These are phyloP conservation scores for Puccinia hordei DNA, from an alignment of 1,284 basidiomycete species.

Conservation along the genomic window DNA sequence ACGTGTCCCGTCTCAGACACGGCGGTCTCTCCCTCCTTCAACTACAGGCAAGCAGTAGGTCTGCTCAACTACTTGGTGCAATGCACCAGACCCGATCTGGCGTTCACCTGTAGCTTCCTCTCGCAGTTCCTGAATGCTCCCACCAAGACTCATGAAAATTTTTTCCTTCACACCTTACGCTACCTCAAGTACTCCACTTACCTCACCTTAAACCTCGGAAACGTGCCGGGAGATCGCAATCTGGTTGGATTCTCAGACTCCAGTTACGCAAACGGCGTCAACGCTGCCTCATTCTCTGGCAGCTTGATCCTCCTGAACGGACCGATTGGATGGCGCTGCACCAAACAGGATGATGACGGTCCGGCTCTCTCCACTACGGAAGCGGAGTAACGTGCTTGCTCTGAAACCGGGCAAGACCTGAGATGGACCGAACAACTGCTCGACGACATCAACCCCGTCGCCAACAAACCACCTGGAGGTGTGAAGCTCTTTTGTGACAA, in stretches of 20 bases:
- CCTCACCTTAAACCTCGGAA: not conserved
- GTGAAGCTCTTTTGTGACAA: not conserved
- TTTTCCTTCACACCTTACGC: no score
- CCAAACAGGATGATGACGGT: slow-evolving; percentile 36
- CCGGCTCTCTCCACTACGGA: no score
- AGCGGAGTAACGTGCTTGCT: no score
- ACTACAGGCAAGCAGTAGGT: not conserved
- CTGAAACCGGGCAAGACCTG: not conserved
- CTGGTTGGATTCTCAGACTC: not conserved
- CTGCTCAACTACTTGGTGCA: no score
- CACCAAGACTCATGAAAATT: no score
- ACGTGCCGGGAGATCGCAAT: not conserved
- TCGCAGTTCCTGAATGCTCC: no score
- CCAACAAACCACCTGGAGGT: not conserved
- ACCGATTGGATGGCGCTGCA: slow-evolving; percentile 20
- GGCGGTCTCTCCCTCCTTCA: not conserved
- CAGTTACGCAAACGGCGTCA: no score
- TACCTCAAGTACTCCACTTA: not conserved
- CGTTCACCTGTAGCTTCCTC: no score
- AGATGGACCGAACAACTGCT: slow-evolving; percentile 9
- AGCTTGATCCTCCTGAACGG: not conserved
- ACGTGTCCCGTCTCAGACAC: not conserved
- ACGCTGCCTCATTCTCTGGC: not conserved
- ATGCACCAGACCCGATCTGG: no score
- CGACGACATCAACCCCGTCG: not conserved